These are phyloP conservation scores for Casuarina equisetifolia DNA, from an alignment of 306 rosid species.

Conservation along the genomic window DNA sequence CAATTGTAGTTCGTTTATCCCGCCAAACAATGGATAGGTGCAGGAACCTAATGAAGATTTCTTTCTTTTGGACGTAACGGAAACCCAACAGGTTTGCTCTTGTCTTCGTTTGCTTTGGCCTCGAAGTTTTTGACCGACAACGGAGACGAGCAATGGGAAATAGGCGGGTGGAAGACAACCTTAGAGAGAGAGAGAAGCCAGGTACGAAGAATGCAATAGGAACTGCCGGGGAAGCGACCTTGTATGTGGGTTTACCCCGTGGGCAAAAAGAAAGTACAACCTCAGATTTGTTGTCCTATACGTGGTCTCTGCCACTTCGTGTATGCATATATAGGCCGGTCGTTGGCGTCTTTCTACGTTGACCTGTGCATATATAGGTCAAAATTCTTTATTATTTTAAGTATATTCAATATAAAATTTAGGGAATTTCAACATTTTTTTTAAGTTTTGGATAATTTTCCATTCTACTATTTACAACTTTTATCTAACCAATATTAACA, in stretches of 20 bases:
- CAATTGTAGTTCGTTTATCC: background rate
- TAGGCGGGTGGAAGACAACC: no score
- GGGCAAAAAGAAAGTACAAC: slow-evolving; percentile 22
- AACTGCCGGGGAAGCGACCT: background rate
- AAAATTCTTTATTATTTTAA: no score
- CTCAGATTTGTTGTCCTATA: slow-evolving; percentile 6
- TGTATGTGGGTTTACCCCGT: background rate
- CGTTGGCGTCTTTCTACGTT: background rate
- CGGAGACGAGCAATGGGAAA: no score
- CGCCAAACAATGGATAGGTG: background rate
- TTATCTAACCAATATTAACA: no score
- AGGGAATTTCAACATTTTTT: no score
- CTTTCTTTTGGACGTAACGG: background rate
- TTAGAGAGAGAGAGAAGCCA: background rate
- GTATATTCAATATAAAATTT: no score
- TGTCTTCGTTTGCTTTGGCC: background rate
- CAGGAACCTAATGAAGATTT: background rate
- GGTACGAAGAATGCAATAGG: background rate
- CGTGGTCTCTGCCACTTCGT: background rate
- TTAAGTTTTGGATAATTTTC: no score
- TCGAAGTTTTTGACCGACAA: background rate
- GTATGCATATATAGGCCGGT: background rate
- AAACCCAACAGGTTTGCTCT: background rate
- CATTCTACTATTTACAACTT: no score
- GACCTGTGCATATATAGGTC: background rate